Evolutionary conservation across 768 basidiomycete species (phyloP), one percentile per base, ranked within the genome.

Genomic region (Leccinum broughii): DNA sequence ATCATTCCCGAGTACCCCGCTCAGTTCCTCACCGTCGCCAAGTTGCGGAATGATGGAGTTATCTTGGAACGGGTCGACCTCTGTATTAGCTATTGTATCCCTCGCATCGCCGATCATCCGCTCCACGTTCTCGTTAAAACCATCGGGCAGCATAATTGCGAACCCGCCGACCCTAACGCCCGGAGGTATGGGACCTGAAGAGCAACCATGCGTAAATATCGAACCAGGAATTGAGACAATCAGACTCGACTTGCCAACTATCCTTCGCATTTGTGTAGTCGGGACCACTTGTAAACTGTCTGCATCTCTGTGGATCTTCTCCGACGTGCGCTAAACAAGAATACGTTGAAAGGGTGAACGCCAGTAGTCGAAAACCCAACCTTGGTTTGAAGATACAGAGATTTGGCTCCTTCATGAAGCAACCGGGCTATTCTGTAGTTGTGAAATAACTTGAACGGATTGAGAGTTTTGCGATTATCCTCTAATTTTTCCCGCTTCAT

Each of bases 271-370:
- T 17, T 59, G 46, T 10, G 52, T 3, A 15, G 13, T 30, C n/a
- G 68, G 49, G 10, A 69, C 55, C 2, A 58, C 30, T 57, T 13
- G 22, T 24, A 24, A 24, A 24, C 22, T 24, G 24, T 24, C 24
- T 24, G 24, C 24, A 3, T 24, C 24, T 24, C 24, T 24, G 24
- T 24, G 24, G 24, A 24, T 24, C 24, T 3, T 3, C 24, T 24
- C 24, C 3, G 24, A 24, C 24, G 24, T 24, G 24, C 24, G 24
- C 24, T 24, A 24, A 24, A 3, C 24, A 24, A 24, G 24, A 3
- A 24, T 24, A 24, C 24, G 24, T 24, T 24, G 24, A 24, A 24
- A 24, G 24, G 24, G 24, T 24, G 24, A 3, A 24, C 24, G 3
- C 24, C 24, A 24, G 24, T 24, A 24, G 3, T 24, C 24, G 24